Percentiles rank a stretch among this genome's conserved stretches.
Evolutionary conservation across 352 stramenopile species (phyloP).

Genomic region (Thalassiosira livingstoniorum): DNA sequence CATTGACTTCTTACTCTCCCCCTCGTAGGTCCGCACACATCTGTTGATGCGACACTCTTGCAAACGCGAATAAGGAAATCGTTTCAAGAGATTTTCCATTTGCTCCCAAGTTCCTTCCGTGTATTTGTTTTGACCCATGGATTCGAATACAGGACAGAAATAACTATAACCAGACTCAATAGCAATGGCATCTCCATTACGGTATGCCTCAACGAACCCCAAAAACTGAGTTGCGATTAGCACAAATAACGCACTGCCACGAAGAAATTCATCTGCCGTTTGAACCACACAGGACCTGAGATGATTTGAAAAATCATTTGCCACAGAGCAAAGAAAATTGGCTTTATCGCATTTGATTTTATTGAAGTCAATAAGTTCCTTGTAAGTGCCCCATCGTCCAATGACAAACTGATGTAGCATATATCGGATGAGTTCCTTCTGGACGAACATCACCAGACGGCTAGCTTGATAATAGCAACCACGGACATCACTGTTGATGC

Average conservation of each 20-base stretch:
- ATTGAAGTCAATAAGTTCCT: no score
- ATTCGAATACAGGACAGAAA: neutral
- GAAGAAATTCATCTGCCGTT: neutral
- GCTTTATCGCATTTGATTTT: neutral
- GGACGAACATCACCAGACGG: neutral
- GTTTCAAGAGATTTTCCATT: neutral
- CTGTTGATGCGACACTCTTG: neutral
- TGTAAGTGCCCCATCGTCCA: no score
- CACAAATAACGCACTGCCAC: neutral
- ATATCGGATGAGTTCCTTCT: neutral
- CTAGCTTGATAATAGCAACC: neutral
- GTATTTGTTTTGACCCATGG: neutral
- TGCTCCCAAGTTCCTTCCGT: neutral
- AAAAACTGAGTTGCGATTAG: neutral
- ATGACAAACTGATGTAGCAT: neutral
- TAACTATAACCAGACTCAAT: neutral
- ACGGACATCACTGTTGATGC: neutral
- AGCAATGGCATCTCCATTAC: neutral
- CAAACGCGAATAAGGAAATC: neutral
- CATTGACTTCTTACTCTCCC: neutral
- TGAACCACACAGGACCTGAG: neutral
- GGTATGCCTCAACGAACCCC: neutral
- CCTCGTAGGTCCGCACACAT: neutral
- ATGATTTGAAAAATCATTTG: neutral
- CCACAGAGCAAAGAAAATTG: neutral